phyloP scores from a whole-genome alignment of 2,329 filamentous ascomycete species.

The Colletotrichum sansevieriae region DNA sequence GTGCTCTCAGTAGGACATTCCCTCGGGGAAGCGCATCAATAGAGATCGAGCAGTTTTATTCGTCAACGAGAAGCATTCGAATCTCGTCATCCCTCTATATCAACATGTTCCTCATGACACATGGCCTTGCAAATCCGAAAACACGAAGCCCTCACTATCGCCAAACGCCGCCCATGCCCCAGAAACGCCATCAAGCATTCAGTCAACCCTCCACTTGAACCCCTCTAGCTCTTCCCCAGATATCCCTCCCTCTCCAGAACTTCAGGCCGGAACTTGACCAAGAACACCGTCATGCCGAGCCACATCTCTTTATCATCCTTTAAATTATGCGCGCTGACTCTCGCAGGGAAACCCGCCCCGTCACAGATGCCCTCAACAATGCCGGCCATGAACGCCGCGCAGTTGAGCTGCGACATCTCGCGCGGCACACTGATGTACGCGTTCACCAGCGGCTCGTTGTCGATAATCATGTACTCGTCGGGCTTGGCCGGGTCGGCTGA shows the following conservation, averaged over 20 bases:
- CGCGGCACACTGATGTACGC: conserved; percentile 92
- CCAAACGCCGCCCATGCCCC: conserved; percentile 45
- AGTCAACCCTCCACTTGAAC: conserved; percentile 8
- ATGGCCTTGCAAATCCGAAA: conserved; percentile 21
- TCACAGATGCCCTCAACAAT: conserved; percentile 97
- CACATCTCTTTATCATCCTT: conserved; percentile 82
- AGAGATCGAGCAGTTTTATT: conserved; percentile 12
- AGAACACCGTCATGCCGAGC: conserved; percentile 95
- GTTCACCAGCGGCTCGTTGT: conserved; percentile 97
- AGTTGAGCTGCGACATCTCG: conserved; percentile 97
- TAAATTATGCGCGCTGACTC: conserved; percentile 89
- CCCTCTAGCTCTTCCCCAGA: conserved; percentile 68
- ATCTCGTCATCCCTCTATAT: background rate
- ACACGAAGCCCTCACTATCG: conserved; percentile 36
- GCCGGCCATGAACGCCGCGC: conserved; percentile 93
- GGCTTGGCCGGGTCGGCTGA: conserved; percentile 83
- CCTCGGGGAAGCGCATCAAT: background rate
- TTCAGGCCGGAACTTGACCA: conserved; percentile 92
- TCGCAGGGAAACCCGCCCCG: conserved; percentile 88
- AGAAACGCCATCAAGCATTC: conserved; percentile 41
- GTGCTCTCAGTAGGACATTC: no score
- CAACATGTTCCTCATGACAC: background rate
- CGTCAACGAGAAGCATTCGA: background rate
- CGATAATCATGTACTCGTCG: conserved; percentile 98
- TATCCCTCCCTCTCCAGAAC: conserved; percentile 93